Conservation (phyloP, 305 asterid genomes). For the Fraxinus greggii region DNA sequence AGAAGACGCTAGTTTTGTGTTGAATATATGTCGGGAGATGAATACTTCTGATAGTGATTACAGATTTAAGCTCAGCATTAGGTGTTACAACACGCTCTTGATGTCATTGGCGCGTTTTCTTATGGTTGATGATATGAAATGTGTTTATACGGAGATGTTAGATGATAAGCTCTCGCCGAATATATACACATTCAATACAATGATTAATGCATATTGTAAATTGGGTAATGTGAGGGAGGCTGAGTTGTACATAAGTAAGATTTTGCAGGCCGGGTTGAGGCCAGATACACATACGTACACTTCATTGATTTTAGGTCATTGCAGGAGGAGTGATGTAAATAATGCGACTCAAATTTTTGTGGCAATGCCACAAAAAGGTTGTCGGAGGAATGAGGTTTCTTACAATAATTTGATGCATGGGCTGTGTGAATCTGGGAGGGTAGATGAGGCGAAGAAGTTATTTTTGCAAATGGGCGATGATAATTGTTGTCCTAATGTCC, state of each 20-base stretch:
- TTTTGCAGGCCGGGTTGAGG: constrained; percentile 60
- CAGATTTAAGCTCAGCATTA: constrained; percentile 47
- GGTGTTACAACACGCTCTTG: constrained; percentile 60
- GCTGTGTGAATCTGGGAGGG: constrained; percentile 56
- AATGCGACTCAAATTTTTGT: constrained; percentile 47
- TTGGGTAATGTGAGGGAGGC: constrained; percentile 68
- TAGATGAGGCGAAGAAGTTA: constrained; percentile 53
- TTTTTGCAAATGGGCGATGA: constrained; percentile 61
- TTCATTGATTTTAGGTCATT: constrained; percentile 73
- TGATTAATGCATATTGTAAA: constrained; percentile 74
- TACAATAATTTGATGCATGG: constrained; percentile 74
- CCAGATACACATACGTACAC: constrained; percentile 78
- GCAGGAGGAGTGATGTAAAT: constrained; percentile 64
- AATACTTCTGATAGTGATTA: constrained; percentile 30
- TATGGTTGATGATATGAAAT: constrained; percentile 61
- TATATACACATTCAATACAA: constrained; percentile 68
- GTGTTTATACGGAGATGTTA: constrained; percentile 62
- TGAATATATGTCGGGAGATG: constrained; percentile 47
- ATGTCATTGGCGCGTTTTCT: constrained; percentile 57
- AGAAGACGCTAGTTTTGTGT: constrained; percentile 43
- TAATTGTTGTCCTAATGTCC: constrained; percentile 58
- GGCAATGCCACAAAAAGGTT: constrained; percentile 56
- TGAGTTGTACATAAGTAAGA: constrained; percentile 51
- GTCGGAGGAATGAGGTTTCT: constrained; percentile 63
- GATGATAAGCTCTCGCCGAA: constrained; percentile 61